Percentiles rank a stretch among this genome's conserved stretches.
These are phyloP conservation scores for Psilocybe sp. DNA, from an alignment of 768 basidiomycete species.

Conservation along the genomic window DNA sequence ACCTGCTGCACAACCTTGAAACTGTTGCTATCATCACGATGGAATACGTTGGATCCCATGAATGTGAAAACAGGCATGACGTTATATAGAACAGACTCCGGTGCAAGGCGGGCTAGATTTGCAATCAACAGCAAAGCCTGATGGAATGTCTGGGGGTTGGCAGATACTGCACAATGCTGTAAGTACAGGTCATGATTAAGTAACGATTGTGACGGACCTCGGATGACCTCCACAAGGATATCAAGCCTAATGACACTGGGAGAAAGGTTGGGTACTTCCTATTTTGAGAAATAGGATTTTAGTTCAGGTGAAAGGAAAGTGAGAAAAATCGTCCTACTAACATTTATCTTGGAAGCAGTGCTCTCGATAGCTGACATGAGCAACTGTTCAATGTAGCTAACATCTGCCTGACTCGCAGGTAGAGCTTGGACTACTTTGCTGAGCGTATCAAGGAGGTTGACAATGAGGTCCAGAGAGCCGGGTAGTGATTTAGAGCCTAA, in stretches of 20 bases:
- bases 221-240: constrained; percentile 82
- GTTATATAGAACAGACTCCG: constrained; percentile 89
- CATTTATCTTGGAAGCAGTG: constrained; percentile 53
- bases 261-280: constrained; percentile 54
- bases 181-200: neutral
- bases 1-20: constrained; percentile 95
- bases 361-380: constrained; percentile 80
- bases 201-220: constrained; percentile 44
- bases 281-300: neutral
- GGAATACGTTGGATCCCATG: constrained; percentile 98
- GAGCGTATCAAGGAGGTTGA: constrained; percentile 69
- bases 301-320: neutral
- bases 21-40: constrained; percentile 93
- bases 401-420: constrained; percentile 55
- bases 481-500: constrained; percentile 62
- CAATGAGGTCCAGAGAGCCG: constrained; percentile 70
- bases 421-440: constrained; percentile 59
- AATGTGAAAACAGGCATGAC: constrained; percentile 99
- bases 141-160: constrained; percentile 93
- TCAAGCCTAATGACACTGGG: constrained; percentile 72
- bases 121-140: constrained; percentile 89
- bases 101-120: constrained; percentile 76
- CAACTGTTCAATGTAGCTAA: constrained; percentile 78
- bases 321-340: constrained; percentile 24
- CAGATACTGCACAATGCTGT: constrained; percentile 53